These are phyloP conservation scores for Xenoacremonium recifei DNA, from an alignment of 2,329 filamentous ascomycete genomes.

Conservation along the genomic window DNA sequence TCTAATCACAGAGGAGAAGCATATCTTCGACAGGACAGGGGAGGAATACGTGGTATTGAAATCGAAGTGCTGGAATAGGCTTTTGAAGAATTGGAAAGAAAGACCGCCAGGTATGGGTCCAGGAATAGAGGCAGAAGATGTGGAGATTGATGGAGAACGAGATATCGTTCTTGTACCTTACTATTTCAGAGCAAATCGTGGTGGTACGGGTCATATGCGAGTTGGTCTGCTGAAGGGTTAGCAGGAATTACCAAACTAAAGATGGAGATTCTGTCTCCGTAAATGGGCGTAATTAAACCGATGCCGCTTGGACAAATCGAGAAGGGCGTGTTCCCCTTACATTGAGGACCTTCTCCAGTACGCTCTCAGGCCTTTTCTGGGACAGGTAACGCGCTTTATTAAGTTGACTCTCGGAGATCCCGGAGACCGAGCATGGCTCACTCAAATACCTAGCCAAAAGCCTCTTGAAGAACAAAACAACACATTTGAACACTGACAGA, in stretches of 20 bases:
- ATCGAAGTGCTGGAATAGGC: slow-evolving; percentile 8
- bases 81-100: not conserved
- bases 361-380: too few species aligned
- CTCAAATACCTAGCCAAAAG: too few species aligned
- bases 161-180: slow-evolving; percentile 9
- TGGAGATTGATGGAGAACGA: not conserved
- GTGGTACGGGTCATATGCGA: slow-evolving; percentile 14
- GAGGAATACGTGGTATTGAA: slow-evolving; percentile 13
- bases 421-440: too few species aligned
- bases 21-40: not conserved
- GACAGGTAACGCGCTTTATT: too few species aligned
- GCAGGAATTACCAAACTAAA: not conserved
- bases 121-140: not conserved
- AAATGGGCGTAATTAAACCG: not conserved
- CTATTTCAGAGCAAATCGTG: slow-evolving; percentile 11
- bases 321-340: too few species aligned
- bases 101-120: not conserved
- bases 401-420: too few species aligned
- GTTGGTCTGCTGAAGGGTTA: slow-evolving; percentile 13
- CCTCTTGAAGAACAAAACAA: too few species aligned
- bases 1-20: slow-evolving; percentile 4
- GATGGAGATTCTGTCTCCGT: too few species aligned
- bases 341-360: too few species aligned
- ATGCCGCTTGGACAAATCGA: too few species aligned
- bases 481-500: too few species aligned